Base-by-base conservation (phyloP, 192 early-diverging fungal genomes). In the Backusella mclennaniae region DNA sequence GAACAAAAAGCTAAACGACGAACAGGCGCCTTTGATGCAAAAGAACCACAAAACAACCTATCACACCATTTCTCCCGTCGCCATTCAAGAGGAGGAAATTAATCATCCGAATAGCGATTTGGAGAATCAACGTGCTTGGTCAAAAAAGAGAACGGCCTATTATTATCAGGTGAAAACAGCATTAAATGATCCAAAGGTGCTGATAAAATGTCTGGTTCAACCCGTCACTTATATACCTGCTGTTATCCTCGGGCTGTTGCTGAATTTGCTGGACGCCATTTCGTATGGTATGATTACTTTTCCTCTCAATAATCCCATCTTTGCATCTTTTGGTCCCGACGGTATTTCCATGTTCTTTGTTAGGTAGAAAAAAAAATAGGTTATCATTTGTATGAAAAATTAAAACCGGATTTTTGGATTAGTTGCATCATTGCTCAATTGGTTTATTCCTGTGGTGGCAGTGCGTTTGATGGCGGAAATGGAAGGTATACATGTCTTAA, bases 311-410 rank as follows among this genome's bases (percentile, higher is more conserved):
- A 89, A 92, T 11, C 86, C 92, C 0, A 91, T 90, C 14, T 95
- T 90, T 81, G 84, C 81, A 73, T 79, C 82, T 7, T 88, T 94
- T 79, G 94, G 94, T 4, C 91, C 94, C 2, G 90, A 91, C 75
- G 98, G 98, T 31, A 96, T 98, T 70, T 95, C 95, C 66, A 98
- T 98, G 93, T 98, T 95, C 79, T 91, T 98, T 84, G 93, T 96
- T 1, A 92, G 89, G 87, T 91, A 85, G 67, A 77, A 31, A 56
- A 56, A 38, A 21, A 4, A 33, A 33, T n/a, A 26, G 26, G 26
- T 26, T 26, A 26, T 26, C 26, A 26, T 5, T 21, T 4, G 9
- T 5, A 21, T 42, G 41, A 66, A 42, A 67, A 49, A 81, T 12
- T 80, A 42, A 42, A 21, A 21, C n/a, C 36, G 6, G 44, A 35